phyloP scores from a whole-genome alignment of 768 basidiomycete genomes.

The Panellus pusillus region DNA sequence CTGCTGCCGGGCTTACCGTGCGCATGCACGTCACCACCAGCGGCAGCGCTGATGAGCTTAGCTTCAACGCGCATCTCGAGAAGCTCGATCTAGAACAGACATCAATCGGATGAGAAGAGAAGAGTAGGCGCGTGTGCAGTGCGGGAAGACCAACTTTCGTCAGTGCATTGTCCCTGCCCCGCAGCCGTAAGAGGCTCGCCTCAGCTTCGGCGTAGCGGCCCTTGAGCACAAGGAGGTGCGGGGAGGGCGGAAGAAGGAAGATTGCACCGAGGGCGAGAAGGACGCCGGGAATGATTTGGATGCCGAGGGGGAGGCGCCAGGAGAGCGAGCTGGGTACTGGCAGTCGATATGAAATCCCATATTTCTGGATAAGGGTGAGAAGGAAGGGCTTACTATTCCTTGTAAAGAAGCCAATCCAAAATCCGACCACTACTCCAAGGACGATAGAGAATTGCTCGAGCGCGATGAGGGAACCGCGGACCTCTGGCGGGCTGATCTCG shows the following conservation, averaged over 20 bases:
- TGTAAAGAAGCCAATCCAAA: slow-evolving; percentile 80
- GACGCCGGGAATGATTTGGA: slow-evolving; percentile 71
- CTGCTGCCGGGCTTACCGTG: slow-evolving; percentile 23
- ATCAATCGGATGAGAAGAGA: too few relatives aligned
- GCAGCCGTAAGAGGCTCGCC: slow-evolving; percentile 53
- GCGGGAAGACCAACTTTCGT: slow-evolving; percentile 37
- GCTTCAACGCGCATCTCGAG: slow-evolving; percentile 75
- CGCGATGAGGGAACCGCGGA: slow-evolving; percentile 75
- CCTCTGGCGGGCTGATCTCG: slow-evolving; percentile 80
- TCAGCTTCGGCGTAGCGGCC: slow-evolving; percentile 61
- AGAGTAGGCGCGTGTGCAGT: too few relatives aligned
- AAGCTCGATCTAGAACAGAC: slow-evolving; percentile 55
- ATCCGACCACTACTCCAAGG: slow-evolving; percentile 77
- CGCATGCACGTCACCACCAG: slow-evolving; percentile 18
- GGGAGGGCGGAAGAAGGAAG: slow-evolving; percentile 60
- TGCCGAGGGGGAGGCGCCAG: slow-evolving; percentile 75
- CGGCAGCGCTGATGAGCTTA: slow-evolving; percentile 42
- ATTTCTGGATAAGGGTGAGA: not conserved
- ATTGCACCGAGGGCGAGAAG: slow-evolving; percentile 60
- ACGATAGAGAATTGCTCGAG: slow-evolving; percentile 83
- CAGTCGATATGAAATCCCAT: too few relatives aligned
- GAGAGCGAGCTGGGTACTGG: slow-evolving; percentile 63
- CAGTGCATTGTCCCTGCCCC: slow-evolving; percentile 49
- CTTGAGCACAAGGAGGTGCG: slow-evolving; percentile 56
- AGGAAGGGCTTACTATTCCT: slow-evolving; percentile 44